Conservation (phyloP, 1,139 yeast species). For the Chernovozyma aurita region DNA sequence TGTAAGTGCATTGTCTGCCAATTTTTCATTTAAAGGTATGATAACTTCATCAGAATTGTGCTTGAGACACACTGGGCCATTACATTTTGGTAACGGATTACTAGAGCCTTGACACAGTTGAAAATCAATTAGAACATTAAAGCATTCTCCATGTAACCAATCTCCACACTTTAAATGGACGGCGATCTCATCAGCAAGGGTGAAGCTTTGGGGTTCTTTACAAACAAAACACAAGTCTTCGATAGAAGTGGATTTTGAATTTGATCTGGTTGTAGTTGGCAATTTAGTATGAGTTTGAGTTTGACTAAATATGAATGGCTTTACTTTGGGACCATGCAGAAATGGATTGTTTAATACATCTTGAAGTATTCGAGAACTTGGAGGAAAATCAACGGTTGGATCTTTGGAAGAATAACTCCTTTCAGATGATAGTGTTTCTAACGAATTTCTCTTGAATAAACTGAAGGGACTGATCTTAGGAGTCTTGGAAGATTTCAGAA, state of each 20-base stretch:
- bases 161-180: constrained; percentile 6
- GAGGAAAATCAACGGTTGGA: not conserved
- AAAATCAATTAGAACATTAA: not conserved
- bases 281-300: constrained; percentile 1
- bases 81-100: constrained; percentile 10
- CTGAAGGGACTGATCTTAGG: not conserved
- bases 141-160: constrained; percentile 5
- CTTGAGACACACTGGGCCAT: constrained; percentile 6
- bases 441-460: not conserved
- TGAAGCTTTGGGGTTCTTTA: not conserved
- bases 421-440: not conserved
- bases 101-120: not conserved
- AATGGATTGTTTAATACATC: not conserved
- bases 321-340: constrained; percentile 6
- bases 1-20: constrained; percentile 8
- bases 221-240: constrained; percentile 5
- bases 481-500: not conserved
- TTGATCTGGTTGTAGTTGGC: not conserved
- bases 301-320: constrained; percentile 5
- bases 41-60: not conserved
- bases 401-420: not conserved
- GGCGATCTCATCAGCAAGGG: constrained; percentile 2
- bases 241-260: not conserved
- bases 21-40: constrained; percentile 9
- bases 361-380: not conserved